Base-by-base conservation (phyloP, 441 rosid species). In the Adansonia gregorii region DNA sequence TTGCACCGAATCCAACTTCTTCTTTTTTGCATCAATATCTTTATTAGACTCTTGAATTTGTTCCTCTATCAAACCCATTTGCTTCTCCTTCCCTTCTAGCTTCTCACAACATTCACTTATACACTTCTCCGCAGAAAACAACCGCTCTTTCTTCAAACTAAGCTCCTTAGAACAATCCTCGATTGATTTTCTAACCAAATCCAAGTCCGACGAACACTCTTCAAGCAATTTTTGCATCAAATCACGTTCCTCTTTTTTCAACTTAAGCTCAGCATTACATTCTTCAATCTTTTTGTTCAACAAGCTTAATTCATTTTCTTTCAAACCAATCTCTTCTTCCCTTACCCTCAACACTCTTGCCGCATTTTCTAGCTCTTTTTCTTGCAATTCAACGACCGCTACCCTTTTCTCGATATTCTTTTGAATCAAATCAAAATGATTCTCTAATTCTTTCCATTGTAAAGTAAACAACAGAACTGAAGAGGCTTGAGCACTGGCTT, bases 371-470 rank as follows among this genome's bases (percentile, higher is more conserved):
- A 59, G 43, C 76, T 52, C 82, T n/a, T 49, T 39, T 77, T 83
- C 85, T 78, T 72, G 82, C 72, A 17, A 72, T 46, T 45, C 78
- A 7, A 83, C 15, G 6, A 78, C 80, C 46, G 49, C 75, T 1
- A 45, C 61, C 72, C 75, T 80, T 66, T 76, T 58, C 27, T 73
- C 79, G 0, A 89, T 49, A 7, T 51, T 74, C 15, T 9, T 52
- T 67, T 70, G 69, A 0, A 61, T 41, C 3, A 43, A 56, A 41
- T 82, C 82, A 1, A 86, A 73, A 55, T 83, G 81, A n/a, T 67
- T 79, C 59, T 86, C 90, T 12, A 84, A 69, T 56, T 88, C 94
- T 48, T 64, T 73, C 90, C 88, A 88, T 59, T 78, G 83, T 11
- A 86, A 77, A 54, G 85, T 80, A 51, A 92, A 83, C 31, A 74